Conservation (phyloP, 257 asterid species). For the Paulownia fortunei region DNA sequence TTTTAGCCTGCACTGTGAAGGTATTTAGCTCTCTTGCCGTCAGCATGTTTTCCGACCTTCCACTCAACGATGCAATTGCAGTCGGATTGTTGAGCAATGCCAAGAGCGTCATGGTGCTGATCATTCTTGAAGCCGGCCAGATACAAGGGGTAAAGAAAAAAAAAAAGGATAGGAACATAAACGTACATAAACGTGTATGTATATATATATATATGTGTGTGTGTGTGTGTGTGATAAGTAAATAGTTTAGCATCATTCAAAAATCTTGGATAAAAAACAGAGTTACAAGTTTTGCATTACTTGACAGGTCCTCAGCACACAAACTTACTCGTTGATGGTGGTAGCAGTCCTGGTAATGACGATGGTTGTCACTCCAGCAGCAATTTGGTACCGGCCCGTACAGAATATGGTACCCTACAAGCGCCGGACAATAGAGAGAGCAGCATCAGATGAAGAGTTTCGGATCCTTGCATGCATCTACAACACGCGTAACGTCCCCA, state of each 20-base stretch:
- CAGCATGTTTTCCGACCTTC: slow-evolving; percentile 42
- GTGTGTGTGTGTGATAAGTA: background rate
- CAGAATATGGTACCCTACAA: slow-evolving; percentile 58
- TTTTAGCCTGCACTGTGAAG: slow-evolving; percentile 53
- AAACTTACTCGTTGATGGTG: slow-evolving; percentile 71
- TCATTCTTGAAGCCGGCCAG: slow-evolving; percentile 83
- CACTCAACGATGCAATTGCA: slow-evolving; percentile 57
- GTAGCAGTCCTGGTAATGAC: slow-evolving; percentile 71
- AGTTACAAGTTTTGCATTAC: background rate
- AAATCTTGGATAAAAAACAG: background rate
- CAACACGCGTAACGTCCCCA: slow-evolving; percentile 54
- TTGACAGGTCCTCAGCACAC: slow-evolving; percentile 64
- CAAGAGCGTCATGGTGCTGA: slow-evolving; percentile 70
- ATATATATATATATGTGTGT: background rate
- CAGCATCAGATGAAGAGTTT: slow-evolving; percentile 74
- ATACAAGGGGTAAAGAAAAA: slow-evolving; percentile 61
- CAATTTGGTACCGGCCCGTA: slow-evolving; percentile 48
- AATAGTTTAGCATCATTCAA: too few species aligned
- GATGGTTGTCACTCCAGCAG: slow-evolving; percentile 60
- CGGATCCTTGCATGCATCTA: slow-evolving; percentile 76
- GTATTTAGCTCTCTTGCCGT: slow-evolving; percentile 48
- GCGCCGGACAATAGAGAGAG: slow-evolving; percentile 74
- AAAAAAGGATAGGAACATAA: background rate
- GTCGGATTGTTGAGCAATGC: slow-evolving; percentile 73
- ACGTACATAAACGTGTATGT: background rate